Percentiles rank a stretch among this genome's conserved stretches.
Conservation (phyloP, 192 early-diverging fungal species). For the Oehlia diaphana region DNA sequence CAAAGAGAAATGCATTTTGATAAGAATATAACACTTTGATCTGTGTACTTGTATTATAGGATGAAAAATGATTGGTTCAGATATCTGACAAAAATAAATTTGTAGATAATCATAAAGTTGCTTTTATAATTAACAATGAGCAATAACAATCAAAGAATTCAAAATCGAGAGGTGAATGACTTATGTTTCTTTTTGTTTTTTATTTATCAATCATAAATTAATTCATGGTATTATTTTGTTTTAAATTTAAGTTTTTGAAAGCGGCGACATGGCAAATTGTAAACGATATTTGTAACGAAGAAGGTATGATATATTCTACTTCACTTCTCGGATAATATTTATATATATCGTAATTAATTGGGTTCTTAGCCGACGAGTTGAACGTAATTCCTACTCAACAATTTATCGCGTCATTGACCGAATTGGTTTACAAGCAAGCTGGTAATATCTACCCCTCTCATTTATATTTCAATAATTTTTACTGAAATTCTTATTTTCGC, state of each 20-base stretch:
- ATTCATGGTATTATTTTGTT: neutral
- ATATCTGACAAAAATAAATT: neutral
- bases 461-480: neutral
- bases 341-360: neutral
- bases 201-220: neutral
- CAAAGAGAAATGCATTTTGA: constrained; percentile 45
- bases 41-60: no score
- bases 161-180: neutral
- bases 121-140: no score
- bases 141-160: neutral
- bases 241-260: constrained; percentile 1
- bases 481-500: neutral
- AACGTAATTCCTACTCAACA: constrained; percentile 2
- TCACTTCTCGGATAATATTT: neutral
- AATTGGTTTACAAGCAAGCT: constrained; percentile 4
- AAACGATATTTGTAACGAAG: constrained; percentile 10
- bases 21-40: no score
- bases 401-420: neutral
- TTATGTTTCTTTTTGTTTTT: neutral
- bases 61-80: neutral
- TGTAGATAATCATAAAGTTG: neutral
- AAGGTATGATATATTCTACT: neutral
- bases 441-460: neutral
- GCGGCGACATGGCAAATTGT: neutral
- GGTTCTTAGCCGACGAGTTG: neutral